Evolutionary conservation across 176 grass and related monocot species (phyloP), one percentile per base, ranked within the genome.

Genomic region (Guadua angustifolia): DNA sequence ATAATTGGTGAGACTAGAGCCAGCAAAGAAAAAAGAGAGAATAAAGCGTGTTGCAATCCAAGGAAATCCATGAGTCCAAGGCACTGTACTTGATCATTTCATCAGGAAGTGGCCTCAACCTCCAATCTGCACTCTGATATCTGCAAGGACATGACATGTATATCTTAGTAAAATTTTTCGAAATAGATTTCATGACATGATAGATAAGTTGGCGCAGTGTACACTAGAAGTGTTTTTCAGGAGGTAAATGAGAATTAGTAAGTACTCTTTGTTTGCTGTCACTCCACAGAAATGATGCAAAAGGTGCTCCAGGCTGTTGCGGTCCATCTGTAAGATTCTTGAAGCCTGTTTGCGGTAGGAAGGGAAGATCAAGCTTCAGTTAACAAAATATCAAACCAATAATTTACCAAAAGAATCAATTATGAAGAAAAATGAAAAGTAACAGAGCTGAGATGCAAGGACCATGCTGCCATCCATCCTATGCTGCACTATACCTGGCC

Each of bases 71-170:
- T 69, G 68, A 77, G 46, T 81, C 77, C 12, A 42, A 76, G 22
- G 74, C 29, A 87, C 57, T 75, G 25, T 94, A 99, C 96, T 99
- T 99, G 32, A 92, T 68, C 96, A 99, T 99, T 89, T 99, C 88
- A 82, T 82, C 82, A 70, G 88, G 96, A 89, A 99, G 87, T 18
- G 91, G 96, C 22, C 93, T 90, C 81, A 99, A 80, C 68, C 96
- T 95, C 96, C 96, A 99, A 87, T 99, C 96, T 67, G 96, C 96
- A 78, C 83, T 93, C 76, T 99, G 96, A 84, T 99, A 99, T 88
- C 96, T 99, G 80, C 83, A 95, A 76, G 57, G 71, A 84, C 72
- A 77, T 74, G 75, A 79, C 72, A 77, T 70, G 18, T n/a, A 91
- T 50, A 55, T 38, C 32, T 58, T 80, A 65, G 79, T 60, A 42